Evolutionary conservation across 2,329 filamentous ascomycete genomes (phyloP).

Genomic region (Colletotrichum shisoi): DNA sequence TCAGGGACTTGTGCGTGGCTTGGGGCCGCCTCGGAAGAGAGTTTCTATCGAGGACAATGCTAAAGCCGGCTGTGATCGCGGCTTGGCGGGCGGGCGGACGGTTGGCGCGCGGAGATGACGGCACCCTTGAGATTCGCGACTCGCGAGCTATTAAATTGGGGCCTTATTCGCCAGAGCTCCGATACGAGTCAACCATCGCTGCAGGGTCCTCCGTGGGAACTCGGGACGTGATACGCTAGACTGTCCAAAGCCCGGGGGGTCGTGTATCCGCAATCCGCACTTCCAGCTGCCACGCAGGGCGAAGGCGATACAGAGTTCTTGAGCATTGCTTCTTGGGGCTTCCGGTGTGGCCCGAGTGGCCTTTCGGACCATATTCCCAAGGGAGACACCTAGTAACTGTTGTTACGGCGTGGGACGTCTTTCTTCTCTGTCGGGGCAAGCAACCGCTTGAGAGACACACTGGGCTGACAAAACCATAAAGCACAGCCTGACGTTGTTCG

Average conservation of each 20-base stretch:
- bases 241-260: constrained; percentile 11
- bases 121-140: constrained; percentile 29
- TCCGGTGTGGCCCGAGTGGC: constrained; percentile 16
- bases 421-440: constrained; percentile 5
- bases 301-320: constrained; percentile 11
- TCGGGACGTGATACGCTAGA: constrained; percentile 22
- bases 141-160: constrained; percentile 10
- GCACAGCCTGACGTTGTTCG: constrained; percentile 6
- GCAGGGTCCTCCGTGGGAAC: constrained; percentile 29
- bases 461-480: constrained; percentile 12
- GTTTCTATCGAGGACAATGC: constrained; percentile 26
- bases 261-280: constrained; percentile 13
- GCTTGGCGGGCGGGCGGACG: constrained; percentile 30
- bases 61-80: constrained; percentile 8
- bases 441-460: neutral
- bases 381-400: constrained; percentile 19
- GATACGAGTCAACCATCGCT: constrained; percentile 30
- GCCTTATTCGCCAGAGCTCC: constrained; percentile 7
- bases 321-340: constrained; percentile 5
- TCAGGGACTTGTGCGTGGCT: constrained; percentile 24
- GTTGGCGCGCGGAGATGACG: constrained; percentile 9
- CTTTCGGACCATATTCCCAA: constrained; percentile 2
- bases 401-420: neutral
- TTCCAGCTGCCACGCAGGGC: constrained; percentile 11
- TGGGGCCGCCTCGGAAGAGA: constrained; percentile 17